These are phyloP conservation scores for Parafenestella ontariensis DNA, from an alignment of 2,329 filamentous ascomycete genomes.

Conservation along the genomic window DNA sequence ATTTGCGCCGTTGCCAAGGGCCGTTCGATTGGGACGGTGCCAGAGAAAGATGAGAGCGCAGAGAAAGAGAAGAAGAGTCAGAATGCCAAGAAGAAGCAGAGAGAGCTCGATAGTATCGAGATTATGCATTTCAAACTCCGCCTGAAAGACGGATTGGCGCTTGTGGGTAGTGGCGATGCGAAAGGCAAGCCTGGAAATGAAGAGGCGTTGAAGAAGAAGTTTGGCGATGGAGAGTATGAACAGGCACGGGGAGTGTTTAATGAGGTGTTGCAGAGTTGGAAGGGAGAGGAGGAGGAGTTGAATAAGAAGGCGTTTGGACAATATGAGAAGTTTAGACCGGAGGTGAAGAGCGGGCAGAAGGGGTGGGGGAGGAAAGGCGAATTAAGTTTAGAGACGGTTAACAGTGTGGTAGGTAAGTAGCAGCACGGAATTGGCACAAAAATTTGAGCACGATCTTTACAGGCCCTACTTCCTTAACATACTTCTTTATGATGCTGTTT, in stretches of 20 bases:
- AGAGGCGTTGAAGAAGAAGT: background rate
- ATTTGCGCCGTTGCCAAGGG: constrained; percentile 44
- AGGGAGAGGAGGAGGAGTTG: constrained; percentile 33
- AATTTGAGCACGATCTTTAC: no score
- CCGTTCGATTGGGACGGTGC: constrained; percentile 37
- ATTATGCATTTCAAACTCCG: background rate
- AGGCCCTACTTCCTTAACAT: no score
- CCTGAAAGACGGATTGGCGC: background rate
- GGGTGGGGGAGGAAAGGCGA: constrained; percentile 42
- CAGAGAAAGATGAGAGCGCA: constrained; percentile 21
- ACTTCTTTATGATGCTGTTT: no score
- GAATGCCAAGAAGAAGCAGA: background rate
- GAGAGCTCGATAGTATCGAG: background rate
- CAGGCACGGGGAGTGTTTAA: background rate
- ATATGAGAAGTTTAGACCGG: constrained; percentile 41
- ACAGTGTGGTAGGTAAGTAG: constrained; percentile 3
- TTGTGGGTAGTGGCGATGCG: background rate
- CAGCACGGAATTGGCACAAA: no score
- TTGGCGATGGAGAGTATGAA: background rate
- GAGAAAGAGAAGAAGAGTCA: background rate
- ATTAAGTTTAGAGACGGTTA: constrained; percentile 21
- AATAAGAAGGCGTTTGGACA: constrained; percentile 32
- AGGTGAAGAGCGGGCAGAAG: constrained; percentile 32
- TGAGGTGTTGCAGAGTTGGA: constrained; percentile 22
- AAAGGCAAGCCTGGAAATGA: background rate